Evolutionary conservation across 305 asterid genomes (phyloP), one percentile per base, ranked within the genome.

Genomic region (Fraxinus sp.): DNA sequence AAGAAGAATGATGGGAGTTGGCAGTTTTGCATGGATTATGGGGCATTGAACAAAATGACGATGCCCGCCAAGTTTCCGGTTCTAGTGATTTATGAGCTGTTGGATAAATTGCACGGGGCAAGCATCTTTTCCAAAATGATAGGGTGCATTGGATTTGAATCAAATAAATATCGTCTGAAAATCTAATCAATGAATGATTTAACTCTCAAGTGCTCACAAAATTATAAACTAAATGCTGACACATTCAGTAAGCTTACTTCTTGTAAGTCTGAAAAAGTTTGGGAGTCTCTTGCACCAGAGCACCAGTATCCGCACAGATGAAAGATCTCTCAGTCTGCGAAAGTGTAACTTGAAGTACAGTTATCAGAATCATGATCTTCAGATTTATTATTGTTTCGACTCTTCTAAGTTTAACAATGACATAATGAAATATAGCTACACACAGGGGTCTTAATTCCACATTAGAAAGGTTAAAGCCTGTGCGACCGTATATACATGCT

Each of bases 261-360:
- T 91, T 96, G 89, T 93, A 96, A 70, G 89, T 84, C 86, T 93
- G 98, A 87, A 93, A 90, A 79, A 88, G 89, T 82, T 90, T 92
- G 64, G 92, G 91, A 85, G 92, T 83, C 86, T 90, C 96, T 89
- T 93, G 91, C 82, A 96, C 86, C 86, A 91, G 80, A 84, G 98
- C 92, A 86, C 97, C 99, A 84, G 99, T 96, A 91, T 96, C 99
- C 37, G 93, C 88, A 88, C 99, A 96, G 81, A 96, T 72, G 85
- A 93, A 89, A 83, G 96, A 90, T 81, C 98, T 90, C 85, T 96
- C 99, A 2, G 88, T 84, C 98, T 94, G 89, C 85, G 89, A 84
- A 86, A 84, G 59, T 74, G 77, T 82, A 28, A 77, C 66, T 71
- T 77, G 8, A 82, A 57, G 71, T 70, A 80, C 43, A 55, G 72